Percentiles rank a stretch among this genome's conserved stretches.
phyloP scores from a whole-genome alignment of 1,139 yeast genomes.

The Sugiyamaella castrensis region DNA sequence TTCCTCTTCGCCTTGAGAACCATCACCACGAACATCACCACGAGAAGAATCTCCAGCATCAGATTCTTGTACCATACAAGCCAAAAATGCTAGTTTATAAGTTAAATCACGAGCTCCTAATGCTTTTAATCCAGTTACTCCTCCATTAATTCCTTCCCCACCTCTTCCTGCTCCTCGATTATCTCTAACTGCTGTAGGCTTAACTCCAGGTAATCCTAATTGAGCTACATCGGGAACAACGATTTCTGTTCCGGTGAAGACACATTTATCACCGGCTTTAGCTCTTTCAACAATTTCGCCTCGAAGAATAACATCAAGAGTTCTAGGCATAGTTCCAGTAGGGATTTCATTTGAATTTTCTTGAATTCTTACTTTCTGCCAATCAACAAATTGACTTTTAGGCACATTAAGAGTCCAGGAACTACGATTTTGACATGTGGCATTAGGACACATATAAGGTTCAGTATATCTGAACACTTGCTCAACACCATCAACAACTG shows the following conservation, averaged over 20 bases:
- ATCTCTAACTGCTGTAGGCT: conserved; percentile 79
- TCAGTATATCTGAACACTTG: conserved; percentile 93
- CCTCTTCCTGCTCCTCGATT: conserved; percentile 55
- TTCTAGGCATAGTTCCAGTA: conserved; percentile 98
- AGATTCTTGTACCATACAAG: conserved; percentile 68
- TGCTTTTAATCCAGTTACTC: conserved; percentile 80
- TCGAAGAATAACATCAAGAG: conserved; percentile 85
- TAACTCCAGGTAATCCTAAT: conserved; percentile 94
- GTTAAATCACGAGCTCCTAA: conserved; percentile 94
- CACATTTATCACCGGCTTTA: conserved; percentile 96
- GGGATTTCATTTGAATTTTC: conserved; percentile 96
- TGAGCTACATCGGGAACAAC: conserved; percentile 96
- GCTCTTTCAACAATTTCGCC: conserved; percentile 97
- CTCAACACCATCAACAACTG: conserved; percentile 84
- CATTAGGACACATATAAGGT: conserved; percentile 87
- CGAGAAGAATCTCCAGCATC: conserved; percentile 37
- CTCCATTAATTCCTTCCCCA: conserved; percentile 73
- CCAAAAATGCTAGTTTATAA: conserved; percentile 85
- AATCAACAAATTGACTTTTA: conserved; percentile 86
- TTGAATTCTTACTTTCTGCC: conserved; percentile 96
- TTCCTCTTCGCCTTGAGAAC: conserved; percentile 47
- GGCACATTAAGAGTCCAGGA: conserved; percentile 81
- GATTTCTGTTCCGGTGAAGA: conserved; percentile 92
- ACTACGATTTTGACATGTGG: conserved; percentile 82
- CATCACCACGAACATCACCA: conserved; percentile 40